These are phyloP conservation scores for Blastomyces emzantsi DNA, from an alignment of 2,329 filamentous ascomycete species.

Conservation along the genomic window DNA sequence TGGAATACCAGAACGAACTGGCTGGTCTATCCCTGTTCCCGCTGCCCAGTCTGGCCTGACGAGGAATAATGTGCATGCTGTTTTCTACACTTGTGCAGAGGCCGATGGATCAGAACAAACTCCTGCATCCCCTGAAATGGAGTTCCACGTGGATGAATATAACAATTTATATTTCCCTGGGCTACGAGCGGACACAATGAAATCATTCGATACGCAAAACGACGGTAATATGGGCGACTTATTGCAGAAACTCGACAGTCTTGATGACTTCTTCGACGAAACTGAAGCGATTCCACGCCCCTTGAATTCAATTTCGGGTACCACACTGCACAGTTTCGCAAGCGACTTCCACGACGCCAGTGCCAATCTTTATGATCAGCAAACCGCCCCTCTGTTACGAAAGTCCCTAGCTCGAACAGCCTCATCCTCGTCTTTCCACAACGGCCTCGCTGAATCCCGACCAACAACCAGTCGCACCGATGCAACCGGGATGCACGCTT, in stretches of 20 bases:
- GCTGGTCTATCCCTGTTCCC: slow-evolving; percentile 92
- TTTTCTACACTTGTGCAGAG: slow-evolving; percentile 86
- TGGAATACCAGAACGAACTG: slow-evolving; percentile 89
- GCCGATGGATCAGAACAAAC: slow-evolving; percentile 52
- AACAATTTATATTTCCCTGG: slow-evolving; percentile 66
- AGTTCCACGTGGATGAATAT: slow-evolving; percentile 83
- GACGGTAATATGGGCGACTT: slow-evolving; percentile 70
- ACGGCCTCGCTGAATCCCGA: slow-evolving; percentile 68
- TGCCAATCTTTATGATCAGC: slow-evolving; percentile 82
- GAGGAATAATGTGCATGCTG: slow-evolving; percentile 84
- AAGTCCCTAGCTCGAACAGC: slow-evolving; percentile 67
- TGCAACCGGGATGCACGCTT: slow-evolving; percentile 47
- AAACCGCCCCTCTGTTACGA: slow-evolving; percentile 81
- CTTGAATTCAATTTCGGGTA: slow-evolving; percentile 28
- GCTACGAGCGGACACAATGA: slow-evolving; percentile 81
- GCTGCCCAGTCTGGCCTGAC: slow-evolving; percentile 82
- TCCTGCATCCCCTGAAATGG: slow-evolving; percentile 67
- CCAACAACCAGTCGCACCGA: slow-evolving; percentile 49
- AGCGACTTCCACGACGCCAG: slow-evolving; percentile 61
- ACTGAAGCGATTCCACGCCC: slow-evolving; percentile 52
- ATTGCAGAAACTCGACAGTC: slow-evolving; percentile 65
- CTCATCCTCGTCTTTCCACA: slow-evolving; percentile 69
- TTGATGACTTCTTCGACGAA: slow-evolving; percentile 77
- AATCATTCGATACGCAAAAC: slow-evolving; percentile 62
- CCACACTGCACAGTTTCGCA: slow-evolving; percentile 42